Evolutionary conservation across 2,329 filamentous ascomycete species (phyloP).

Genomic region (Geosmithia putterillii): DNA sequence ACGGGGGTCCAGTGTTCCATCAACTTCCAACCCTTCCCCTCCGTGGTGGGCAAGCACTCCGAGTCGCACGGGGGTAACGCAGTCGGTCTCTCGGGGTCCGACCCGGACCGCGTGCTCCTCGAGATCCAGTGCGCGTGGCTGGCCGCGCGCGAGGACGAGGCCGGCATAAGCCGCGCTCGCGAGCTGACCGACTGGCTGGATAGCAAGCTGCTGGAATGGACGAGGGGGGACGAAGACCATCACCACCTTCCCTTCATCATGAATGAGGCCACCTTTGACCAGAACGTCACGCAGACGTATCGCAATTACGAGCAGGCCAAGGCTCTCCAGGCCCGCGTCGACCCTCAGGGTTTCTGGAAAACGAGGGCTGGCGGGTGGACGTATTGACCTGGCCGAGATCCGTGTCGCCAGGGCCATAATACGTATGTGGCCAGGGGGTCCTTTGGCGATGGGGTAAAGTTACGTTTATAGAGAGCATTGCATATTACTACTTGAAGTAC

Average conservation of each 20-base stretch:
- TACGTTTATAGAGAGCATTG: no score
- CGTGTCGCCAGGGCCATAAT: no score
- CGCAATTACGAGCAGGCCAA: constrained; percentile 14
- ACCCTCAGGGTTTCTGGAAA: constrained; percentile 15
- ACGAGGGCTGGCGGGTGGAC: constrained; percentile 12
- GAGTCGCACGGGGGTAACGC: constrained; percentile 11
- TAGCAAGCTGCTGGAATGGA: constrained; percentile 9
- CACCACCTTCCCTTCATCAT: constrained; percentile 16
- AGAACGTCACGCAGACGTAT: constrained; percentile 15
- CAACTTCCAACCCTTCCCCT: constrained; percentile 18
- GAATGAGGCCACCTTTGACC: constrained; percentile 21
- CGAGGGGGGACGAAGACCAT: constrained; percentile 4
- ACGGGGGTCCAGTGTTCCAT: constrained; percentile 12
- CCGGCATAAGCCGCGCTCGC: constrained; percentile 7
- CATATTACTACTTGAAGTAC: no score
- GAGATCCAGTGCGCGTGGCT: constrained; percentile 13
- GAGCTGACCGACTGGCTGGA: constrained; percentile 9
- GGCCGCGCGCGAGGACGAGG: constrained; percentile 7
- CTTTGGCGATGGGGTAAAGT: no score
- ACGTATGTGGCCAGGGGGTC: no score
- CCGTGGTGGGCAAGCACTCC: constrained; percentile 9
- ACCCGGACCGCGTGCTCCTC: constrained; percentile 10
- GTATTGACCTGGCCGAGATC: no score
- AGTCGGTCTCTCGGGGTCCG: constrained; percentile 9
- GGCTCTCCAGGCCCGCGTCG: constrained; percentile 14